Conservation (phyloP, 2,329 filamentous ascomycete species). For the Stachybotrys chlorohalonatus region DNA sequence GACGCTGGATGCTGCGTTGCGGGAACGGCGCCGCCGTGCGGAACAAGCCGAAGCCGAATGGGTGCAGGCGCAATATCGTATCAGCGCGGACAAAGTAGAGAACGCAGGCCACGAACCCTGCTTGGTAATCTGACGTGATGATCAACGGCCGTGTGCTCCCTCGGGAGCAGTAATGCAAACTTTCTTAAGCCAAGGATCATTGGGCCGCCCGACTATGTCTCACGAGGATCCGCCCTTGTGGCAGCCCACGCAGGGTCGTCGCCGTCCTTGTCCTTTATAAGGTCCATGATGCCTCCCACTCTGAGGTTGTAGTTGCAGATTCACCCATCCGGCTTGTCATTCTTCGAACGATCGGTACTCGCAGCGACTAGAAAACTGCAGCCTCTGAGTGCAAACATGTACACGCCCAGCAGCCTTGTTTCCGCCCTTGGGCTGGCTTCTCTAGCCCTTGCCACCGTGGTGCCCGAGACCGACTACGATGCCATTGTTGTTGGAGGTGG, state of each 20-base stretch:
- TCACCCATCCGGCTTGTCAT: too few relatives aligned
- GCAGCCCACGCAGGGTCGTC: too few relatives aligned
- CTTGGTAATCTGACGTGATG: too few relatives aligned
- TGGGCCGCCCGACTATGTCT: neutral
- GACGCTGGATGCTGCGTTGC: neutral
- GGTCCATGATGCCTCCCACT: neutral
- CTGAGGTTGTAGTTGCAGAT: too few relatives aligned
- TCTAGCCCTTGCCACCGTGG: slow-evolving; percentile 8
- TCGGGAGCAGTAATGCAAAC: too few relatives aligned
- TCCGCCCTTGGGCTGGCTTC: slow-evolving; percentile 5
- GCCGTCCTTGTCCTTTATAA: neutral
- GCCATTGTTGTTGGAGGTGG: slow-evolving; percentile 50
- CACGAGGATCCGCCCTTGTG: neutral
- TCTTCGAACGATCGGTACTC: too few relatives aligned
- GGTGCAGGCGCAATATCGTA: too few relatives aligned
- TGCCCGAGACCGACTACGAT: slow-evolving; percentile 31
- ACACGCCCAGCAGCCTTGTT: slow-evolving; percentile 4
- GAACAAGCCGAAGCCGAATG: neutral
- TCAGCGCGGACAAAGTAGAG: too few relatives aligned
- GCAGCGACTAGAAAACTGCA: neutral
- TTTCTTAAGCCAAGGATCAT: too few relatives aligned
- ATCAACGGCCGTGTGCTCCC: too few relatives aligned
- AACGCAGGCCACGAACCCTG: too few relatives aligned
- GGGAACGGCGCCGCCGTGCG: neutral
- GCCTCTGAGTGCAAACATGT: slow-evolving; percentile 6